Evolutionary conservation across 345 rosid species (phyloP).

Genomic region (Ceriops tagal): DNA sequence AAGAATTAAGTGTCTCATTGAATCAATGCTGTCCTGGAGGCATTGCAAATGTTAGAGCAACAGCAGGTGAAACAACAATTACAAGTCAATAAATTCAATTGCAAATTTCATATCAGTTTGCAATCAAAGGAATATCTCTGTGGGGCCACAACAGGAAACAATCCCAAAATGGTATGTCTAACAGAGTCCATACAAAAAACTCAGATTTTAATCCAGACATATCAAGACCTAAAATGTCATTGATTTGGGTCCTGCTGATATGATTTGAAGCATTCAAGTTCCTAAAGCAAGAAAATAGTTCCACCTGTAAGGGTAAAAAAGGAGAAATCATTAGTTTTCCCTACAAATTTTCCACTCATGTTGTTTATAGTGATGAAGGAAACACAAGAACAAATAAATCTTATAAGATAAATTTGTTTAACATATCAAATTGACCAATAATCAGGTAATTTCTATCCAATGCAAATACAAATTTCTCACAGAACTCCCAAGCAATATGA

Average conservation of each 20-base stretch:
- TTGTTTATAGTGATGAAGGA: no score
- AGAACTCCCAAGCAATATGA: no score
- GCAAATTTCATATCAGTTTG: not conserved
- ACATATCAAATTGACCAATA: no score
- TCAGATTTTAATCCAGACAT: conserved; percentile 4
- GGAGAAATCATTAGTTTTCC: no score
- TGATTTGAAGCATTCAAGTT: conserved; percentile 5
- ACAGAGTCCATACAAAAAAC: conserved; percentile 3
- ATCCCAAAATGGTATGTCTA: not conserved
- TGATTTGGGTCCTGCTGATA: not conserved
- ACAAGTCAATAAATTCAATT: not conserved
- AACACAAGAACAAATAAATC: no score
- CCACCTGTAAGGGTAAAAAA: conserved; percentile 2
- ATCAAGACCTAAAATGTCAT: conserved; percentile 6
- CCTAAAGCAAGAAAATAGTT: not conserved
- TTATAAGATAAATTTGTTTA: no score
- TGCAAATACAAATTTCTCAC: no score
- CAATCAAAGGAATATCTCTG: not conserved
- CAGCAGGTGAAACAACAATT: not conserved
- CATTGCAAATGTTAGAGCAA: conserved; percentile 9
- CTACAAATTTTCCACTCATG: no score
- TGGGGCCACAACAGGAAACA: not conserved
- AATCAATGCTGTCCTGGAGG: conserved; percentile 6
- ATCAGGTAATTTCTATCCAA: no score
- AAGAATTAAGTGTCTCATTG: conserved; percentile 7